Conservation (phyloP, 2,329 filamentous ascomycete species). For the Colletotrichum lentis region DNA sequence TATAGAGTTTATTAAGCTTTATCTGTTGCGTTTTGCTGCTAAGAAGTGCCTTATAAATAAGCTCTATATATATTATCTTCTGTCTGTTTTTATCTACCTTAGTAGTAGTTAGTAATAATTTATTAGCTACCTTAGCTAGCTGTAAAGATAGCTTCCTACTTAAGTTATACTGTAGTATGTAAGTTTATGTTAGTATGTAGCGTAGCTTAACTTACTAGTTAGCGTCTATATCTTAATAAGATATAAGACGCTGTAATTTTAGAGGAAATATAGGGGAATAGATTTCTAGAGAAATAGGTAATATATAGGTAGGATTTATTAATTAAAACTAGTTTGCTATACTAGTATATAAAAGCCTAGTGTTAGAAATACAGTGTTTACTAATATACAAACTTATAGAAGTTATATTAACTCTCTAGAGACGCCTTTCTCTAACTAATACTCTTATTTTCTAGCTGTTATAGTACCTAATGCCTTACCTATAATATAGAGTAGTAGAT, state of each 20-base stretch:
- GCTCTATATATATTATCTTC: neutral
- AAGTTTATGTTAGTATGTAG: neutral
- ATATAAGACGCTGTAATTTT: too few relatives aligned
- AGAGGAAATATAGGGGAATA: too few relatives aligned
- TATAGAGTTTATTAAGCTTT: neutral
- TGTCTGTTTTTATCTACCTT: neutral
- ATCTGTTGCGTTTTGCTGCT: neutral
- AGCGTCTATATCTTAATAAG: too few relatives aligned
- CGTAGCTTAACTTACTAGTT: neutral
- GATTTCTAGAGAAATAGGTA: neutral
- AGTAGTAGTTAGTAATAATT: neutral
- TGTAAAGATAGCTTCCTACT: neutral
- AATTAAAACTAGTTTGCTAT: neutral
- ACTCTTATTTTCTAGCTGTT: conserved; percentile 6
- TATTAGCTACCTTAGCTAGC: neutral
- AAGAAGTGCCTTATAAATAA: neutral
- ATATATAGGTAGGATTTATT: neutral
- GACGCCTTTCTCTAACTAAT: neutral
- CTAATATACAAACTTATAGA: neutral
- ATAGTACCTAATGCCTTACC: neutral
- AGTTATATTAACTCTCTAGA: neutral
- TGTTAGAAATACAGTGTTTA: neutral
- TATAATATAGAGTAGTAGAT: neutral
- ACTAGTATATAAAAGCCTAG: neutral
- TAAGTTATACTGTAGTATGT: neutral